A percentile compares a stretch with the other conserved stretches of the same genome.
Evolutionary conservation across 1,284 basidiomycete genomes (phyloP).

Genomic region (Sphagnurus paluster): DNA sequence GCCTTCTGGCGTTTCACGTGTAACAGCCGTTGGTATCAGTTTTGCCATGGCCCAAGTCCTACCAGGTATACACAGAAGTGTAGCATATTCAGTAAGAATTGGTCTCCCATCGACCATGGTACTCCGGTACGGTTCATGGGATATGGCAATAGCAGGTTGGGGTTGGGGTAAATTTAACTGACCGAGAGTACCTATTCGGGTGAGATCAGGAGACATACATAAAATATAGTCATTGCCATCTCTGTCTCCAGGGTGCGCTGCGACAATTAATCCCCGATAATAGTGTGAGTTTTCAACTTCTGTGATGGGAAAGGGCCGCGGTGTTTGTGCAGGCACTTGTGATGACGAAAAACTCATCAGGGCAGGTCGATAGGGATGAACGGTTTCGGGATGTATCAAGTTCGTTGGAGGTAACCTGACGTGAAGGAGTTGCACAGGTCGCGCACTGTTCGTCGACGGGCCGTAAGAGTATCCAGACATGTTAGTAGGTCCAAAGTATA

Average conservation of each 20-base stretch:
- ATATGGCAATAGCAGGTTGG: conserved; percentile 34
- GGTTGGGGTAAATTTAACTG: conserved; percentile 47
- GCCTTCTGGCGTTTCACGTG: conserved; percentile 38
- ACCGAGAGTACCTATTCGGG: conserved; percentile 63
- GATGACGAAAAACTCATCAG: conserved; percentile 45
- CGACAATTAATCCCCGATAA: conserved; percentile 62
- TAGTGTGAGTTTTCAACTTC: conserved; percentile 62
- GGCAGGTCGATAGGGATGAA: conserved; percentile 45
- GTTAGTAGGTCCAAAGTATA: conserved; percentile 72
- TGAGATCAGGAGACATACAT: conserved; percentile 76
- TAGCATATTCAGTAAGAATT: conserved; percentile 74
- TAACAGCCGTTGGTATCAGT: conserved; percentile 40
- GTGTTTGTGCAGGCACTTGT: conserved; percentile 42
- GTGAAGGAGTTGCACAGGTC: conserved; percentile 67
- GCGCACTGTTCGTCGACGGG: conserved; percentile 30
- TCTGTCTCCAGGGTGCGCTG: conserved; percentile 68
- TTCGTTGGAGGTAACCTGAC: conserved; percentile 79
- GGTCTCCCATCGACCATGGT: conserved; percentile 50
- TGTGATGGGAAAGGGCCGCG: conserved; percentile 57
- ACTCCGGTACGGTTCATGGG: conserved; percentile 38
- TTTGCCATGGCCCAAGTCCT: conserved; percentile 81
- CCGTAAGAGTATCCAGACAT: conserved; percentile 46
- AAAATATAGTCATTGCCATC: conserved; percentile 77
- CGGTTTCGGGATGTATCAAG: conserved; percentile 72
- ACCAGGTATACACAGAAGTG: conserved; percentile 75